Evolutionary conservation across 208 protist genomes (phyloP).

Genomic region (Leishmania aethiopica): DNA sequence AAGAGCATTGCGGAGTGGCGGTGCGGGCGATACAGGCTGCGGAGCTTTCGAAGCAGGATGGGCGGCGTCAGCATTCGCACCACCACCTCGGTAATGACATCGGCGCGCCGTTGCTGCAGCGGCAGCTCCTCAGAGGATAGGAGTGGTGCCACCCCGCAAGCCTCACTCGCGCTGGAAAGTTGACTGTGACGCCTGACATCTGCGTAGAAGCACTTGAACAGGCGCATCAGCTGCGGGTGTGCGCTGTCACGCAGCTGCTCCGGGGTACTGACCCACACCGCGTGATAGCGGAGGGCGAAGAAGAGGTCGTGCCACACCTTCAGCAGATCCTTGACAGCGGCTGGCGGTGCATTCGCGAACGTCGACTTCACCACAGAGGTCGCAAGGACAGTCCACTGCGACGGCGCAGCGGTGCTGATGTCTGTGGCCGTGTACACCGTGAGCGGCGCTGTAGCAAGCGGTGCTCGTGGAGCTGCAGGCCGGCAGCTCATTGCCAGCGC

Average conservation of each 20-base stretch:
- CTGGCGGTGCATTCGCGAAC: neutral
- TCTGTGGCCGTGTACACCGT: slow-evolving; percentile 8
- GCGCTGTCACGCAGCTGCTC: slow-evolving; percentile 12
- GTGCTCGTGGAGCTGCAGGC: neutral
- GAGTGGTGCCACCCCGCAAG: too few species aligned
- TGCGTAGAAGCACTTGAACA: slow-evolving; percentile 30
- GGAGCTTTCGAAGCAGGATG: slow-evolving; percentile 39
- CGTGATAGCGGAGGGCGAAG: slow-evolving; percentile 39
- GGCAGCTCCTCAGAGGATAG: neutral
- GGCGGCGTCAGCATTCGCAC: slow-evolving; percentile 36
- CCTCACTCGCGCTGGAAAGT: neutral
- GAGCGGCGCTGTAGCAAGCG: neutral
- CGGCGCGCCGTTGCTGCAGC: neutral
- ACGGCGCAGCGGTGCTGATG: slow-evolving; percentile 9
- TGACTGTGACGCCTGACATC: slow-evolving; percentile 6
- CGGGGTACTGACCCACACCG: slow-evolving; percentile 13
- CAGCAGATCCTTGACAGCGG: slow-evolving; percentile 7
- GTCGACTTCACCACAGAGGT: neutral
- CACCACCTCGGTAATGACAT: neutral
- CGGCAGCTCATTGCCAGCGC: slow-evolving; percentile 3
- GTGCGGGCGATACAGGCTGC: slow-evolving; percentile 35
- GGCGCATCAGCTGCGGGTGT: slow-evolving; percentile 22
- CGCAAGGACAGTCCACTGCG: slow-evolving; percentile 11
- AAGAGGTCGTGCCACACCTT: slow-evolving; percentile 60
- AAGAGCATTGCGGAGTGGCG: slow-evolving; percentile 28